These are phyloP conservation scores for Acanthamoeba castellanii DNA, from an alignment of 208 protist species.

Conservation along the genomic window DNA sequence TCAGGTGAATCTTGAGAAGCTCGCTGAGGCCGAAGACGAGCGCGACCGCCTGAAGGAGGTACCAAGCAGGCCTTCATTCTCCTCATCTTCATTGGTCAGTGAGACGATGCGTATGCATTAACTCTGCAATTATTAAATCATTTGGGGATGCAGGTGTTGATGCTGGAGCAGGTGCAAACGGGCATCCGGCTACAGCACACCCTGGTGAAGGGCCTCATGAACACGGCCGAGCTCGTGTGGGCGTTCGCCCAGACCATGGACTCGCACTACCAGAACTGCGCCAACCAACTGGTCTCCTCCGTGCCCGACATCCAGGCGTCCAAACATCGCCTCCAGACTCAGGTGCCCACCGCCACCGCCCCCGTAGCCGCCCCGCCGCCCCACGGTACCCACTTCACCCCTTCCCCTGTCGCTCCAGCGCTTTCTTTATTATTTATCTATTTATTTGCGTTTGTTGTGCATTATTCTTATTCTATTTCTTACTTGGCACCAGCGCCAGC, in stretches of 20 bases:
- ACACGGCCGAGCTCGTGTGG: constrained; percentile 31
- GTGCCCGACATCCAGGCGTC: constrained; percentile 40
- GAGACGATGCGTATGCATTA: too few relatives aligned
- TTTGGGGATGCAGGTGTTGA: constrained; percentile 14
- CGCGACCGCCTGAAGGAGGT: constrained; percentile 69
- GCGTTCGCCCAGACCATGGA: constrained; percentile 1
- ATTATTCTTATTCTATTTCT: not conserved
- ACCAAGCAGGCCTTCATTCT: not conserved
- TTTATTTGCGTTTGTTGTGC: not conserved
- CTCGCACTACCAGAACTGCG: constrained; percentile 56
- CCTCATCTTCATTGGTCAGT: not conserved
- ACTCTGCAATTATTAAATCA: too few relatives aligned
- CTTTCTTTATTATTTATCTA: not conserved
- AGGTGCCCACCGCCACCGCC: not conserved
- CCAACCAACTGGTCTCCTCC: not conserved
- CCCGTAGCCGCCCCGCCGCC: not conserved
- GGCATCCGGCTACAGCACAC: constrained; percentile 67
- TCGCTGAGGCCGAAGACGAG: constrained; percentile 62
- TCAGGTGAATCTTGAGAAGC: constrained; percentile 69
- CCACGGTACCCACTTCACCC: not conserved
- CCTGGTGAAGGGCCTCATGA: constrained; percentile 63
- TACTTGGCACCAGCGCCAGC: not conserved
- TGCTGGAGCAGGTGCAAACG: constrained; percentile 69
- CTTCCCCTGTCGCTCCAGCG: not conserved
- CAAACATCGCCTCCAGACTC: constrained; percentile 3